A percentile compares a stretch with the other conserved stretches of the same genome.
phyloP scores from a whole-genome alignment of 2,329 filamentous ascomycete species.

The Coniella vitis region DNA sequence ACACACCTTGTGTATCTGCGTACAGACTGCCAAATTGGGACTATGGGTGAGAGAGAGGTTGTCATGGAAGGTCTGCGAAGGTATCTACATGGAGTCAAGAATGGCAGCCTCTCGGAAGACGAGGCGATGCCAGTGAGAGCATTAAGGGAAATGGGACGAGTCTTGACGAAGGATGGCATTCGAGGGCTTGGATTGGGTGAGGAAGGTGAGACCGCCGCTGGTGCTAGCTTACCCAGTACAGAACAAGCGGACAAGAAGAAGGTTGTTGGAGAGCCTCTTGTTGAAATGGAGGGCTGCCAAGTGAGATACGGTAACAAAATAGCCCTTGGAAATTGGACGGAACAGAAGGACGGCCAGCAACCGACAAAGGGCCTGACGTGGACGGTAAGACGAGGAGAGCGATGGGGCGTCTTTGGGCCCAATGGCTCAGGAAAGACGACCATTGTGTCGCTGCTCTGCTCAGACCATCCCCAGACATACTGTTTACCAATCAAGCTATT shows the following conservation, averaged over 20 bases:
- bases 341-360: constrained; percentile 41
- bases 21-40: constrained; percentile 56
- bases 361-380: constrained; percentile 64
- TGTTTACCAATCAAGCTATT: constrained; percentile 83
- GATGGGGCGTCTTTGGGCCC: constrained; percentile 88
- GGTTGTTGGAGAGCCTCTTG: constrained; percentile 57
- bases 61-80: constrained; percentile 50
- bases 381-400: constrained; percentile 74
- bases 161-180: constrained; percentile 34
- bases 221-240: constrained; percentile 2
- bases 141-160: constrained; percentile 43
- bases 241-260: neutral
- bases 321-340: constrained; percentile 74
- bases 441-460: constrained; percentile 83
- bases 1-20: constrained; percentile 73
- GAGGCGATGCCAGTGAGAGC: constrained; percentile 40
- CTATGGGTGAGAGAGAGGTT: constrained; percentile 57
- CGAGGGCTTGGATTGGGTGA: constrained; percentile 30
- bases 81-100: constrained; percentile 41
- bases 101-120: constrained; percentile 38
- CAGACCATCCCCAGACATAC: constrained; percentile 93
- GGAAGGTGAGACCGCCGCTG: constrained; percentile 16
- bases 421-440: constrained; percentile 97
- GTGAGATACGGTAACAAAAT: constrained; percentile 74
- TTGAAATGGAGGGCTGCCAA: constrained; percentile 81